A percentile compares a stretch with the other conserved stretches of the same genome.
phyloP scores from a whole-genome alignment of 345 rosid species.

The Aethionema arabicum region DNA sequence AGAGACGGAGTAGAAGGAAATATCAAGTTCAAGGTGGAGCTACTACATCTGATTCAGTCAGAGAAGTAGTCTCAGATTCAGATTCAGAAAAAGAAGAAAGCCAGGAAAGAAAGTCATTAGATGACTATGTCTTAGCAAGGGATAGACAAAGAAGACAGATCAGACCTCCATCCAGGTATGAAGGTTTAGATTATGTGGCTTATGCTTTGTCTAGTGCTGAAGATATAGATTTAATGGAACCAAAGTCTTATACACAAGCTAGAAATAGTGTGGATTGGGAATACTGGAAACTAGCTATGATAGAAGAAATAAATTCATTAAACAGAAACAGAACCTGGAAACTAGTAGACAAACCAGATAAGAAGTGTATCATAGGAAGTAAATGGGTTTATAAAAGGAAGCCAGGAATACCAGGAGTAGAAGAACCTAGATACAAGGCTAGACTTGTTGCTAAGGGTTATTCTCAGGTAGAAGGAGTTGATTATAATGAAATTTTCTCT shows the following conservation, averaged over 20 bases:
- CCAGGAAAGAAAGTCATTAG: no score
- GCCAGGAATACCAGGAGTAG: background rate
- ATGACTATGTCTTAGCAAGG: background rate
- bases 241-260: background rate
- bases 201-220: background rate
- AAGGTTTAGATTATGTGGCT: background rate
- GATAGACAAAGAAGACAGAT: background rate
- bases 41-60: no score
- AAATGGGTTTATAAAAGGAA: no score
- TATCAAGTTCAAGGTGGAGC: background rate
- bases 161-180: background rate
- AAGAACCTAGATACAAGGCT: background rate
- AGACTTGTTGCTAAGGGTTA: background rate
- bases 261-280: background rate
- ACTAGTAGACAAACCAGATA: background rate
- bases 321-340: background rate
- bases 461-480: background rate
- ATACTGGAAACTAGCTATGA: background rate
- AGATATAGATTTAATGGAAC: fast-evolving
- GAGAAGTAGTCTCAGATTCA: no score
- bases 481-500: background rate
- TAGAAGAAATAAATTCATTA: background rate
- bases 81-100: no score
- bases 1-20: no score
- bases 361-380: background rate